These are phyloP conservation scores for Ophiobolus disseminans DNA, from an alignment of 2,329 filamentous ascomycete species.

Conservation along the genomic window DNA sequence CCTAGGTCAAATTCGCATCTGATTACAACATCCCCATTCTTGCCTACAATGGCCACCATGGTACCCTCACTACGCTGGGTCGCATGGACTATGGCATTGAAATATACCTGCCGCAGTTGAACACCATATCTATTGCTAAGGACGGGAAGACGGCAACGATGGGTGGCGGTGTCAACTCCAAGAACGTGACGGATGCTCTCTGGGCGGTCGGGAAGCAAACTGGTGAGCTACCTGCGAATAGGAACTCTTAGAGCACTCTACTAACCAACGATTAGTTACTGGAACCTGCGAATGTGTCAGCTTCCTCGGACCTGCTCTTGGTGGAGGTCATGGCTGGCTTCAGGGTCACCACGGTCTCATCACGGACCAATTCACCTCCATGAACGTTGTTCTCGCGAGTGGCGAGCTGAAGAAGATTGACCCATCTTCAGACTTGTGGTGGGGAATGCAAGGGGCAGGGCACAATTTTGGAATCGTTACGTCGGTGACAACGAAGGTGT, in stretches of 20 bases:
- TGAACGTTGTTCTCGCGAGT: constrained; percentile 61
- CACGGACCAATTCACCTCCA: constrained; percentile 61
- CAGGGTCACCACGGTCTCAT: constrained; percentile 63
- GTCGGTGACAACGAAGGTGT: constrained; percentile 52
- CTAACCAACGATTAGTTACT: constrained; percentile 25
- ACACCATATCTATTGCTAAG: constrained; percentile 50
- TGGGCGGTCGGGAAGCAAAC: constrained; percentile 62
- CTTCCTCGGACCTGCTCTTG: constrained; percentile 59
- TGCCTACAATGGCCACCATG: constrained; percentile 61
- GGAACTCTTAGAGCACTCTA: too few relatives aligned
- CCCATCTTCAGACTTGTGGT: constrained; percentile 60
- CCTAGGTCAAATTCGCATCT: constrained; percentile 59
- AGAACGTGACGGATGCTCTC: constrained; percentile 56
- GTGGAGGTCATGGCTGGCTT: constrained; percentile 64
- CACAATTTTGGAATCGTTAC: constrained; percentile 67
- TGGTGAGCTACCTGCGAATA: constrained; percentile 33
- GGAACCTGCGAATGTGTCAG: constrained; percentile 60
- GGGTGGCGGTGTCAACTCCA: constrained; percentile 57
- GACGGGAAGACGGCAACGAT: constrained; percentile 58
- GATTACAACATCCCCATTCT: constrained; percentile 59
- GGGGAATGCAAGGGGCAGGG: constrained; percentile 64
- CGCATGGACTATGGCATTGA: constrained; percentile 59
- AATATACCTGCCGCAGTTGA: constrained; percentile 58
- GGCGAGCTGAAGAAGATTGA: constrained; percentile 53
- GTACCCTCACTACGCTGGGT: constrained; percentile 58